Base-by-base conservation (phyloP, 1,284 basidiomycete species). In the Ustilago nuda region DNA sequence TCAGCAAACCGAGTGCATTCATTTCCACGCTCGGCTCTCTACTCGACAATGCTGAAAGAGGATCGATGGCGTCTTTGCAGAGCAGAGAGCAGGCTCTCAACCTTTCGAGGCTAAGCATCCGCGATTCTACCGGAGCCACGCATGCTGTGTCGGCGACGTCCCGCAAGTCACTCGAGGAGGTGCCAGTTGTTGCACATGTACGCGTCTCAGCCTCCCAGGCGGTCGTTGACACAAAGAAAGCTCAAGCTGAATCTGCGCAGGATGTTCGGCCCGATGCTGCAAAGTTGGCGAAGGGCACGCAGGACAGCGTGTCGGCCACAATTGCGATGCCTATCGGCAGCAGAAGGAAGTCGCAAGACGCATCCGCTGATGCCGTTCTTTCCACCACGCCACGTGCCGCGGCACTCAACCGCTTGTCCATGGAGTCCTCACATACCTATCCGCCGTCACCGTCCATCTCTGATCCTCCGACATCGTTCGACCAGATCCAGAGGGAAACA, bases 1-100 rank as follows among this genome's bases (percentile, higher is more conserved):
- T 82, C n/a, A 51, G 64, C 41, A 66, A 72, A 48, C 73, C 67
- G 5, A 51, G 46, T 9, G 66, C 56, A 17, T 82, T 81, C 53
- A 59, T 73, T 19, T 37, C 56, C 5, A 56, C 57, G 9, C 64
- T 69, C 23, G 57, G 53, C 30, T 52, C 58, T 17, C 58, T 65
- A 12, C 46, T 72, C 23, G 61, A 67, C 15, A 55, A 52, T n/a
- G 30, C 56, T 2, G 64, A 48, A 9, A 39, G 39, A 12, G 70
- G 60, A 3, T 72, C 64, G 3, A 30, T 56, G 3, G 30, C 61
- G 7, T 72, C 70, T 0, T 37, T 67, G 41, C 70, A 63, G 33
- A 53, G 64, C 17, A 61, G 54, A 2, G 73, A 76, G 6, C 37
- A 36, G n/a, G 53, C 53, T 32, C 61, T 67, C 53, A 59, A 60